Evolutionary conservation across 768 basidiomycete species (phyloP).

Genomic region (Phanerochaete sordida): DNA sequence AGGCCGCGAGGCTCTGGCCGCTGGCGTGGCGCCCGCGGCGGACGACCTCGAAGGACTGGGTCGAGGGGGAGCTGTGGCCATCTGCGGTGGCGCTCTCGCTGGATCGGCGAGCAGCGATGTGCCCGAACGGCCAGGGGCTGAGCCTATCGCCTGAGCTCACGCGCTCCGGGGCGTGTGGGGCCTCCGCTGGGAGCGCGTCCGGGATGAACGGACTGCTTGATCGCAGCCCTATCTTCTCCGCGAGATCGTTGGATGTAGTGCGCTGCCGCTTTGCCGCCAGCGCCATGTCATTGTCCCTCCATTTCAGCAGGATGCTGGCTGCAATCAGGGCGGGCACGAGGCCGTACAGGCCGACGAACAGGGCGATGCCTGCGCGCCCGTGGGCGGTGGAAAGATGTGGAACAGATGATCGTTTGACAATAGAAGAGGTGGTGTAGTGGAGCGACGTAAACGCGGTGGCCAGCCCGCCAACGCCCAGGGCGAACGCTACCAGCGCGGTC

Average conservation of each 20-base stretch:
- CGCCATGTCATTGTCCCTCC: conserved; percentile 9
- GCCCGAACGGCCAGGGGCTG: conserved; percentile 24
- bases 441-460: conserved; percentile 61
- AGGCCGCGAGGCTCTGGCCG: conserved; percentile 37
- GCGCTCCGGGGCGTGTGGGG: conserved; percentile 30
- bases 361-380: conserved; percentile 58
- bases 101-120: conserved; percentile 33
- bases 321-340: conserved; percentile 42
- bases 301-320: conserved; percentile 17
- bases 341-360: conserved; percentile 61
- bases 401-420: conserved; percentile 30
- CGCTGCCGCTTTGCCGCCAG: conserved; percentile 20
- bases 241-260: conserved; percentile 35
- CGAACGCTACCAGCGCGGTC: conserved; percentile 48
- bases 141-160: conserved; percentile 31
- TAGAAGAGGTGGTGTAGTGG: conserved; percentile 22
- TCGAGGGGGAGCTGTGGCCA: conserved; percentile 25
- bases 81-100: conserved; percentile 33
- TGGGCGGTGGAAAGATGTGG: conserved; percentile 54
- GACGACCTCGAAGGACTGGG: conserved; percentile 44
- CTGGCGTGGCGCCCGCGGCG: conserved; percentile 49
- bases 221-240: conserved; percentile 35
- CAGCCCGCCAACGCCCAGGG: conserved; percentile 59
- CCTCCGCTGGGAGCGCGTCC: conserved; percentile 25
- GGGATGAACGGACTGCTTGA: conserved; percentile 8